Percentiles rank a stretch among this genome's conserved stretches.
These are phyloP conservation scores for Volvox reticuliferus DNA, from an alignment of 139 green algal genomes.

Conservation along the genomic window DNA sequence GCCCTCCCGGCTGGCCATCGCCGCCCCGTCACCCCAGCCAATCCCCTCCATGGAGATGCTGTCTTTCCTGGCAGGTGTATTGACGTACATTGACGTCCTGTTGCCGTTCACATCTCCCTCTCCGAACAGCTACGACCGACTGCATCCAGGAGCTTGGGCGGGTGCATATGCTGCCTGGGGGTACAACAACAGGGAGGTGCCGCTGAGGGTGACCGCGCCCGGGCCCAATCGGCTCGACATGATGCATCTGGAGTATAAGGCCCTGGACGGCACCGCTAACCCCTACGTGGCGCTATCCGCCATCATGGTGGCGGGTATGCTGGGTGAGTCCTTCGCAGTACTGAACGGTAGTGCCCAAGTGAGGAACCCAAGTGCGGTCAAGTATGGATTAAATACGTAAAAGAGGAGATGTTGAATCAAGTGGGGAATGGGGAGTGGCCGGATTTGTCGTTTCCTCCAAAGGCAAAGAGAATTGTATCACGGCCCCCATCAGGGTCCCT, in stretches of 20 bases:
- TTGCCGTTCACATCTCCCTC: constrained; percentile 67
- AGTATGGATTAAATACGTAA: too few species aligned
- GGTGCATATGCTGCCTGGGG: constrained; percentile 26
- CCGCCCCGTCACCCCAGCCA: background rate
- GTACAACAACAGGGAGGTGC: constrained; percentile 45
- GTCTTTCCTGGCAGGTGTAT: constrained; percentile 71
- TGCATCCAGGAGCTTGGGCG: constrained; percentile 28
- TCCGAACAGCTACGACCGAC: constrained; percentile 45
- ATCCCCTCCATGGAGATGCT: background rate
- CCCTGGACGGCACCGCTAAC: constrained; percentile 71
- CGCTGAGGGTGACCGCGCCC: constrained; percentile 19
- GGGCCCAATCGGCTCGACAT: background rate
- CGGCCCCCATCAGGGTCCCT: too few species aligned
- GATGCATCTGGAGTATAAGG: constrained; percentile 38
- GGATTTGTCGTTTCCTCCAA: too few species aligned
- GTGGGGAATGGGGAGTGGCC: too few species aligned
- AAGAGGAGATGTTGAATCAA: too few species aligned
- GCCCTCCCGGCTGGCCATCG: background rate
- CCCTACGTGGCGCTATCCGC: constrained; percentile 75
- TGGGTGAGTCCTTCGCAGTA: constrained; percentile 41
- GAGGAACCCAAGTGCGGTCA: too few species aligned
- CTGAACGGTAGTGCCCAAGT: too few species aligned
- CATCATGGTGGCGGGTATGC: constrained; percentile 69
- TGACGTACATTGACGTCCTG: constrained; percentile 70
- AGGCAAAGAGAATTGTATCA: too few species aligned